Evolutionary conservation across 1,284 basidiomycete species (phyloP), one percentile per base, ranked within the genome.

Genomic region (Leccinum proliferum): DNA sequence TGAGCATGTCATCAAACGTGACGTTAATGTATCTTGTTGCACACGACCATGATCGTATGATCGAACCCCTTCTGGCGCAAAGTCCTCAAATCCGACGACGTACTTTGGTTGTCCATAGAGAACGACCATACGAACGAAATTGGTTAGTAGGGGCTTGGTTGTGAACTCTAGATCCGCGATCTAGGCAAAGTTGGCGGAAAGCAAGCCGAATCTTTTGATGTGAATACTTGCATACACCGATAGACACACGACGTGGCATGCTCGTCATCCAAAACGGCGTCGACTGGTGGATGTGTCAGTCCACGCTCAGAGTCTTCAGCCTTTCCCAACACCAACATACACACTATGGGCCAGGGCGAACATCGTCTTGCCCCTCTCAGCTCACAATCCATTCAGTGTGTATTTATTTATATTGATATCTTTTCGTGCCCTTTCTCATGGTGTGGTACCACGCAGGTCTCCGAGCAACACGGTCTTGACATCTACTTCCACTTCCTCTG

Each of bases 401-500:
- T 66, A 32, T 62, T 66, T 46, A 18, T 62, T 39, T 58, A 62
- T 55, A 6, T 48, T 62, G 2, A 11, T 35, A 35, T 35, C 58
- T 59, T 52, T 62, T 56, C 60, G 57, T 64, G 62, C 61, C 65
- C 37, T 66, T 60, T 48, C 66, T 64, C 62, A 55, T 61, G 1
- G 35, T 35, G 35, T 35, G 35, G 8, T 35, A 35, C 59, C 52
- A 66, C 64, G 12, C 32, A 97, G 94, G 85, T 97, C 69, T 93
- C 93, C 66, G 93, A 96, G 73, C 91, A 93, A 74, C 93, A 97
- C 83, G 93, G 94, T 62, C 83, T 93, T 71, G 95, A 96, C 76
- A 96, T 94, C 66, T 96, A 97, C 78, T 85, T 94, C 65, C 94
- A 97, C 77, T 96, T 96, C 79, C 92, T 98, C 68, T 90, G 94